A percentile compares a stretch with the other conserved stretches of the same genome.
Evolutionary conservation across 2,329 filamentous ascomycete species (phyloP).

Genomic region (Thielaviopsis ethacetica): DNA sequence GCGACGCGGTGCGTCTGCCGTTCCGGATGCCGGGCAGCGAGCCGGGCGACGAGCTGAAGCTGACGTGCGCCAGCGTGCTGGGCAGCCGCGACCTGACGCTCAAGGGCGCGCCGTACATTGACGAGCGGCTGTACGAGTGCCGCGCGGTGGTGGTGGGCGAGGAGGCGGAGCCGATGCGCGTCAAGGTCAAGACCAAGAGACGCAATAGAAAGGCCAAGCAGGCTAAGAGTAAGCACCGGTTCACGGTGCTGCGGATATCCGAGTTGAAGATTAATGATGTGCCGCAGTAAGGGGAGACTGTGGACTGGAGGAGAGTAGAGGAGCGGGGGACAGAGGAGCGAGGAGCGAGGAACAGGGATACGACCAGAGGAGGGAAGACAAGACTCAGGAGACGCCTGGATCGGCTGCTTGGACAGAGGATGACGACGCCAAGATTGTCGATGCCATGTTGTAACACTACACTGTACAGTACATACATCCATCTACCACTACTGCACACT

Average conservation of each 20-base stretch:
- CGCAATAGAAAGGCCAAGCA: constrained; percentile 56
- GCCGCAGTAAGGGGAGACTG: not conserved
- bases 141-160: constrained; percentile 70
- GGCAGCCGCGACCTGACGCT: constrained; percentile 85
- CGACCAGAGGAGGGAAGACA: not conserved
- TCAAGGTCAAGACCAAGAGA: constrained; percentile 69
- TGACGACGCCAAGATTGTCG: not conserved
- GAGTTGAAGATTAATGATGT: constrained; percentile 50
- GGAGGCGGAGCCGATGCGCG: constrained; percentile 62
- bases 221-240: constrained; percentile 79
- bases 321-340: not conserved
- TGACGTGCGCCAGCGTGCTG: constrained; percentile 69
- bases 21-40: constrained; percentile 62
- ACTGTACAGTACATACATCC: not conserved
- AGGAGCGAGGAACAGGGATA: too few species aligned
- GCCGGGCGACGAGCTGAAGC: constrained; percentile 70
- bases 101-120: constrained; percentile 65
- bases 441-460: not conserved
- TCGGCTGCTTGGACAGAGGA: not conserved
- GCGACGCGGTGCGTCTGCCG: constrained; percentile 60
- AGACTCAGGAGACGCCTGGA: not conserved
- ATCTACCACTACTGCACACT: too few species aligned
- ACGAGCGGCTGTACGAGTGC: constrained; percentile 72
- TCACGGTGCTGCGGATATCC: constrained; percentile 70
- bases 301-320: not conserved